These are phyloP conservation scores for Globisporangium heterothallicum DNA, from an alignment of 352 stramenopile species.

Conservation along the genomic window DNA sequence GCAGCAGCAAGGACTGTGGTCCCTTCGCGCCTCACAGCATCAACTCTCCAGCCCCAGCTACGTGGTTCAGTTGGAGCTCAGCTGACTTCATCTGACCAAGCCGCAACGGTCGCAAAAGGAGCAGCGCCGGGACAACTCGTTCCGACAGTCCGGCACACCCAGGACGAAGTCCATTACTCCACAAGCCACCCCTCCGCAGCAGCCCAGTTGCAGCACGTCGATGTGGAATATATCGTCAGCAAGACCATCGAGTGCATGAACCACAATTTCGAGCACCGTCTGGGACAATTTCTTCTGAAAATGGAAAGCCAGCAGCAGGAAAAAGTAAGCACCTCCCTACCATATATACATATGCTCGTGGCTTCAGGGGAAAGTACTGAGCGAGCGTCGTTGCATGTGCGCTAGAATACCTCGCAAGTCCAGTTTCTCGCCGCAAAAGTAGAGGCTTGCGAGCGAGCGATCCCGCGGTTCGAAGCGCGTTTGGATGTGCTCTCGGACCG, in stretches of 20 bases:
- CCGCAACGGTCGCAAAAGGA: background rate
- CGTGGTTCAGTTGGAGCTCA: background rate
- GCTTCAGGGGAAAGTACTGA: too few species aligned
- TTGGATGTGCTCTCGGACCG: slow-evolving; percentile 57
- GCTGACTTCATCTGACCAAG: background rate
- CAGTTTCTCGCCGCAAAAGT: slow-evolving; percentile 54
- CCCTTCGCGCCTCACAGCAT: too few species aligned
- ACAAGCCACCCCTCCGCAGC: background rate
- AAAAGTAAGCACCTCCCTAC: slow-evolving; percentile 20
- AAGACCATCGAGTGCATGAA: slow-evolving; percentile 66
- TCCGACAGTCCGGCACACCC: background rate
- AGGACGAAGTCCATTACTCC: background rate
- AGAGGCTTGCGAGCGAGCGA: slow-evolving; percentile 50
- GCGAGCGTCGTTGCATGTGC: too few species aligned
- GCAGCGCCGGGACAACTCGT: background rate
- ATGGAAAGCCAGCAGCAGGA: slow-evolving; percentile 64
- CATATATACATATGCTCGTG: background rate
- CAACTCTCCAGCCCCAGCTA: too few species aligned
- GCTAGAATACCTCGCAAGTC: slow-evolving; percentile 43
- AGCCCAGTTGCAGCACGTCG: slow-evolving; percentile 25
- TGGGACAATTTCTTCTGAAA: slow-evolving; percentile 42
- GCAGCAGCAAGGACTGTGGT: too few species aligned
- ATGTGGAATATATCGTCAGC: slow-evolving; percentile 62
- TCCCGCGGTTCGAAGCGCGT: slow-evolving; percentile 52
- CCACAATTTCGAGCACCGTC: slow-evolving; percentile 54